Conservation (phyloP, 306 rosid species). For the Corylus americana region DNA sequence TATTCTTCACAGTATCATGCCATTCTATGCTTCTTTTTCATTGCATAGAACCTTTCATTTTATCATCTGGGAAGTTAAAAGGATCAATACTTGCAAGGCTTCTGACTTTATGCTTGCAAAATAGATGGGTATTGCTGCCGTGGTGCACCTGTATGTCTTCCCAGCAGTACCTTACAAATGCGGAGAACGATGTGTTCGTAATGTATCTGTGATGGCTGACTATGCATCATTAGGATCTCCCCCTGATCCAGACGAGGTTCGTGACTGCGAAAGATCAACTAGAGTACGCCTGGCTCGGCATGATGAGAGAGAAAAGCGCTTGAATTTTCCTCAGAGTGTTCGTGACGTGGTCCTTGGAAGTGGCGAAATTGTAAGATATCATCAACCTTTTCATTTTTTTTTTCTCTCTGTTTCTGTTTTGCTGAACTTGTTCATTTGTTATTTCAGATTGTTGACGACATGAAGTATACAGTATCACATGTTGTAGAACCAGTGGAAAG, state of each 20-base stretch:
- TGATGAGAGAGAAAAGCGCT: constrained; percentile 62
- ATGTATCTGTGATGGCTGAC: constrained; percentile 88
- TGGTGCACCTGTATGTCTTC: constrained; percentile 89
- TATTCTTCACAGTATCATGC: neutral
- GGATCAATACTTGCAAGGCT: constrained; percentile 18
- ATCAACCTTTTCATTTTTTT: constrained; percentile 13
- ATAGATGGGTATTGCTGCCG: constrained; percentile 99
- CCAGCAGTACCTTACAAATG: constrained; percentile 95
- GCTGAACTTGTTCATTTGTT: constrained; percentile 18
- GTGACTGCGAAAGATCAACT: constrained; percentile 75
- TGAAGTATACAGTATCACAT: constrained; percentile 91
- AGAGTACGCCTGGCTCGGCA: constrained; percentile 55
- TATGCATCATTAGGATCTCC: constrained; percentile 84
- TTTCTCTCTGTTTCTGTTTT: neutral
- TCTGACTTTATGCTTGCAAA: constrained; percentile 32
- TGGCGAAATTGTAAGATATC: constrained; percentile 82
- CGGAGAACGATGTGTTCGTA: constrained; percentile 96
- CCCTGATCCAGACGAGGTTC: constrained; percentile 95
- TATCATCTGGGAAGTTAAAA: constrained; percentile 13
- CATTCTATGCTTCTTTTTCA: neutral
- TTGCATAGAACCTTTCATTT: constrained; percentile 14
- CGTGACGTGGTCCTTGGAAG: constrained; percentile 94
- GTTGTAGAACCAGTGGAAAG: constrained; percentile 96
- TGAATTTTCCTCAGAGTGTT: constrained; percentile 84
- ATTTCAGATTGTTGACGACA: constrained; percentile 93